Evolutionary conservation across 495 filamentous ascomycete genomes (phyloP).

Genomic region (Neurospora sp.): DNA sequence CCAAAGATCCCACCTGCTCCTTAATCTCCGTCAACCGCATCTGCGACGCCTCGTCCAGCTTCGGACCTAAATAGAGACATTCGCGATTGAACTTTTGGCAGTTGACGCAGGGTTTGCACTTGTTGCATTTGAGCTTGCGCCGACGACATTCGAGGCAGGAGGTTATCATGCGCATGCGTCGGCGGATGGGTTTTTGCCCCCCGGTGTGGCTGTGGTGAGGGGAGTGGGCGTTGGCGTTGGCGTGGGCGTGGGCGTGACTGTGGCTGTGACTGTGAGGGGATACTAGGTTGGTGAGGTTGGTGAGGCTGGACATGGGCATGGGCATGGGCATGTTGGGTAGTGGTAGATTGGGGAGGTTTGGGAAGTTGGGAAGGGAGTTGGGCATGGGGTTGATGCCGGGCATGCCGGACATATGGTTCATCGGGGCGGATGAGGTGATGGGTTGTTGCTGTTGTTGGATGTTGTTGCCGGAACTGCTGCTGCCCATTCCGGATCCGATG

Average conservation of each 20-base stretch:
- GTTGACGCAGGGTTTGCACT: constrained; percentile 60
- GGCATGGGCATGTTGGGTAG: not conserved
- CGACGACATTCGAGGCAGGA: constrained; percentile 64
- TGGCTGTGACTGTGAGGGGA: too few relatives aligned
- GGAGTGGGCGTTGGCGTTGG: not conserved
- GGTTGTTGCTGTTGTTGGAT: not conserved
- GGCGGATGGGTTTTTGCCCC: constrained; percentile 38
- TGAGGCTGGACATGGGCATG: not conserved
- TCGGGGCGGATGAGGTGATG: not conserved
- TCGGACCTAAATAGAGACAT: constrained; percentile 55
- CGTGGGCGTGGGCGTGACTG: too few relatives aligned
- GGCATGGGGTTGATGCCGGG: not conserved
- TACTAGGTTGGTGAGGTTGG: not conserved
- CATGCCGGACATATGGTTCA: not conserved
- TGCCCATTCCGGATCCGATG: not conserved
- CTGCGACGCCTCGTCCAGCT: constrained; percentile 50
- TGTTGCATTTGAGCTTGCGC: constrained; percentile 75
- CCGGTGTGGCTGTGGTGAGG: not conserved
- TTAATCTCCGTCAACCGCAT: constrained; percentile 57
- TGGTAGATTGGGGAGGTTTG: not conserved
- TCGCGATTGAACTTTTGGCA: constrained; percentile 51
- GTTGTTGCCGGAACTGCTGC: not conserved
- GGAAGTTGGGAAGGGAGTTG: not conserved
- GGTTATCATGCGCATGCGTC: constrained; percentile 59
- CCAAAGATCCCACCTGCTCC: constrained; percentile 56